Evolutionary conservation across 768 basidiomycete genomes (phyloP).

Genomic region (Coprinellus micaceus): DNA sequence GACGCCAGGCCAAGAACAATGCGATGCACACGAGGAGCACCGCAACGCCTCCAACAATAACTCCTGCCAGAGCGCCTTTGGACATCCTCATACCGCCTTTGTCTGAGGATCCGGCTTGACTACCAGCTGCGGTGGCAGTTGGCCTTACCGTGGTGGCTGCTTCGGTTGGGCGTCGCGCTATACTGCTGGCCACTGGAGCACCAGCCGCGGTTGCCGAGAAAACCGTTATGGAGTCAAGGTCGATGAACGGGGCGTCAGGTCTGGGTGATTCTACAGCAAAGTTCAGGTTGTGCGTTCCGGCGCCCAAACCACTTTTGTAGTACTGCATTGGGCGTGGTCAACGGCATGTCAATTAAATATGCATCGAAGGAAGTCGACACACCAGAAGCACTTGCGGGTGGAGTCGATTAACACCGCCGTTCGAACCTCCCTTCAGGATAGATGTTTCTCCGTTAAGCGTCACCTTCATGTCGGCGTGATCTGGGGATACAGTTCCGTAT

Average conservation of each 20-base stretch:
- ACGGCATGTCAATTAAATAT: background rate
- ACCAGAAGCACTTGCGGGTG: slow-evolving; percentile 16
- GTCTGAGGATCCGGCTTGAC: background rate
- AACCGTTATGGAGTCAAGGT: slow-evolving; percentile 40
- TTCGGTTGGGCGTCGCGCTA: background rate
- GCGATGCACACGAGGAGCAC: slow-evolving; percentile 17
- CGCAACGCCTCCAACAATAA: slow-evolving; percentile 22
- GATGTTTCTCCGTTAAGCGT: slow-evolving; percentile 38
- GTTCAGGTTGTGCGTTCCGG: slow-evolving; percentile 36
- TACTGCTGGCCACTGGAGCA: background rate
- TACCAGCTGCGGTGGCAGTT: background rate
- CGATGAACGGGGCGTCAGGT: slow-evolving; percentile 35
- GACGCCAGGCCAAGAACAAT: slow-evolving; percentile 14
- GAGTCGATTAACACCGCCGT: slow-evolving; percentile 23
- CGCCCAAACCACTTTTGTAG: slow-evolving; percentile 29
- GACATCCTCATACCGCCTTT: slow-evolving; percentile 9
- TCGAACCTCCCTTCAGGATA: slow-evolving; percentile 33
- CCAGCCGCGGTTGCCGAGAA: slow-evolving; percentile 20
- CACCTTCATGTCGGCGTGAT: slow-evolving; percentile 45
- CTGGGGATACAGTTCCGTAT: slow-evolving; percentile 51
- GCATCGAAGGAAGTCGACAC: background rate
- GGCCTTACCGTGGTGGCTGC: background rate
- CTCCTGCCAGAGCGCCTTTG: slow-evolving; percentile 20
- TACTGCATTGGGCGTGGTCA: background rate
- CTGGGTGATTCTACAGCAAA: slow-evolving; percentile 29